Evolutionary conservation across 352 stramenopile species (phyloP).

Genomic region (Phytophthora tentaculata): DNA sequence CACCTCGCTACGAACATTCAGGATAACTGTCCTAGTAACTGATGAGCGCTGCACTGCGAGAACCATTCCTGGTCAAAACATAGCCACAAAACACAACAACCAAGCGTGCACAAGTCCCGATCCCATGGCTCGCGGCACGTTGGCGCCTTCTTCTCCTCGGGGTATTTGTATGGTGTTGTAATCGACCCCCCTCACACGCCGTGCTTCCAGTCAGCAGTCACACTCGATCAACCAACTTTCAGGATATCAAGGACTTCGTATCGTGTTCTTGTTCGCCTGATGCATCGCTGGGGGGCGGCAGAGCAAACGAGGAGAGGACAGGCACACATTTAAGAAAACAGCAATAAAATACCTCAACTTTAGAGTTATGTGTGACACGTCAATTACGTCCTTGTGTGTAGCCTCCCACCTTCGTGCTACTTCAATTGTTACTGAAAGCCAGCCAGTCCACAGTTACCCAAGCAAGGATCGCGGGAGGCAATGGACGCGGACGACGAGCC

Average conservation of each 20-base stretch:
- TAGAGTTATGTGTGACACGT: too few relatives aligned
- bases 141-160: slow-evolving; percentile 17
- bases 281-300: not conserved
- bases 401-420: slow-evolving; percentile 29
- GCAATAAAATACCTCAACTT: too few relatives aligned
- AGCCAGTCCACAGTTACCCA: slow-evolving; percentile 19
- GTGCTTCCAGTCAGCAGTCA: slow-evolving; percentile 26
- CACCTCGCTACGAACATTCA: slow-evolving; percentile 36
- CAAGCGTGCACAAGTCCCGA: slow-evolving; percentile 10
- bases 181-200: slow-evolving; percentile 33
- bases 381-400: too few relatives aligned
- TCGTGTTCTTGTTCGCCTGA: slow-evolving; percentile 3
- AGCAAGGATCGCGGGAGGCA: slow-evolving; percentile 15
- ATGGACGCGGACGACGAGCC: slow-evolving; percentile 66
- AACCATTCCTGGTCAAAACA: slow-evolving; percentile 18
- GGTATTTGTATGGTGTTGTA: slow-evolving; percentile 49
- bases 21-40: slow-evolving; percentile 27
- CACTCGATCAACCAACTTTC: slow-evolving; percentile 2
- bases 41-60: slow-evolving; percentile 22
- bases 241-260: slow-evolving; percentile 11
- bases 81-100: slow-evolving; percentile 32
- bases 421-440: slow-evolving; percentile 6
- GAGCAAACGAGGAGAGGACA: slow-evolving; percentile 16
- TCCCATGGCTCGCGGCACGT: not conserved
- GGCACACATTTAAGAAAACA: slow-evolving; percentile 19